A percentile compares a stretch with the other conserved stretches of the same genome.
phyloP scores from a whole-genome alignment of 1,139 yeast genomes.

The Lodderomyces beijingensis region DNA sequence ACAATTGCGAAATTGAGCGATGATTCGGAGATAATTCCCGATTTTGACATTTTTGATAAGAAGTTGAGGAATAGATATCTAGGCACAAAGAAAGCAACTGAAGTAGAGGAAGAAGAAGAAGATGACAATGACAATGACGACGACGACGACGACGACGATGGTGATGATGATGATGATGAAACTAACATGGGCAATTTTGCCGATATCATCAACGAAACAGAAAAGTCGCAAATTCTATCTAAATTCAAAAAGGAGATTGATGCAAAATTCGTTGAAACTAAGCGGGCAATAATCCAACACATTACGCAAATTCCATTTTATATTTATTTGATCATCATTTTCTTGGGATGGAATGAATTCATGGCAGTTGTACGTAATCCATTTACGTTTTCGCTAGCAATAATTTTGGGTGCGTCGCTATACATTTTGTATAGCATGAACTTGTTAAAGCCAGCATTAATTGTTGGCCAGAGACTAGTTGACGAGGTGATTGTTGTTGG shows the following conservation, averaged over 20 bases:
- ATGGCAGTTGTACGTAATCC: constrained; percentile 87
- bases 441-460: constrained; percentile 70
- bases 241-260: constrained; percentile 77
- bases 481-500: constrained; percentile 54
- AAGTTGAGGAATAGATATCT: constrained; percentile 20
- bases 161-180: constrained; percentile 40
- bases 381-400: constrained; percentile 55
- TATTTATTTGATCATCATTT: constrained; percentile 65
- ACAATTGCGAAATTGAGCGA: constrained; percentile 52
- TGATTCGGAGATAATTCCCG: constrained; percentile 56
- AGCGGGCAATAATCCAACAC: constrained; percentile 65
- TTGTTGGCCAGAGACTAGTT: constrained; percentile 53
- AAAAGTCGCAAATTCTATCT: constrained; percentile 52
- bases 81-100: constrained; percentile 18
- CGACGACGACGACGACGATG: constrained; percentile 37
- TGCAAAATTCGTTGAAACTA: constrained; percentile 79
- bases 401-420: constrained; percentile 55
- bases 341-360: constrained; percentile 95
- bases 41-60: constrained; percentile 37
- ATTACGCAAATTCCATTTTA: constrained; percentile 80
- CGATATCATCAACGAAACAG: constrained; percentile 53
- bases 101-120: constrained; percentile 37
- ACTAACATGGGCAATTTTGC: constrained; percentile 40
- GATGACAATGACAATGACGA: constrained; percentile 40
- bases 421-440: constrained; percentile 69